A percentile compares a stretch with the other conserved stretches of the same genome.
phyloP scores from a whole-genome alignment of 345 rosid genomes.

The Microcos paniculata region DNA sequence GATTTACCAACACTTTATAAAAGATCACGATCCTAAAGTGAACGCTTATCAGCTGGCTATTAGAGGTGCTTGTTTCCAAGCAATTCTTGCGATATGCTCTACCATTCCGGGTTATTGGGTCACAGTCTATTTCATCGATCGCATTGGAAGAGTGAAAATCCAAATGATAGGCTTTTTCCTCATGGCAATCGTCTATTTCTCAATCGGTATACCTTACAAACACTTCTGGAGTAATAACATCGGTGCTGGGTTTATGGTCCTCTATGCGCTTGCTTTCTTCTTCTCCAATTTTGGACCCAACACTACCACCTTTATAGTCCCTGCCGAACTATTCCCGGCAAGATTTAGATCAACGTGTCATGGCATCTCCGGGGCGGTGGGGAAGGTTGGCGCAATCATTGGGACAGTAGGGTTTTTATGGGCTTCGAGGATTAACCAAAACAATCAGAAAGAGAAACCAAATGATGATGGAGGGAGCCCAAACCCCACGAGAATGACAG shows the following conservation, averaged over 20 bases:
- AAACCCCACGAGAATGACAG: constrained; percentile 25
- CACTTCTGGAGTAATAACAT: constrained; percentile 27
- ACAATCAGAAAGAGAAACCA: neutral
- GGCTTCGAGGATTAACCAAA: constrained; percentile 45
- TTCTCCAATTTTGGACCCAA: constrained; percentile 86
- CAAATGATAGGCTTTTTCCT: constrained; percentile 61
- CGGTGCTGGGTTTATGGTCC: constrained; percentile 37
- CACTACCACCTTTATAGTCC: constrained; percentile 74
- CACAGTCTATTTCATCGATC: constrained; percentile 62
- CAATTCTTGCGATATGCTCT: constrained; percentile 44
- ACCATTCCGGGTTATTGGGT: constrained; percentile 79
- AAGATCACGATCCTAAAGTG: neutral
- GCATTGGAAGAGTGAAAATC: constrained; percentile 57
- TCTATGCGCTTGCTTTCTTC: constrained; percentile 63
- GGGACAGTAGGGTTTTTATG: constrained; percentile 60
- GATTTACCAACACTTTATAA: constrained; percentile 30
- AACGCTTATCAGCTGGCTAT: constrained; percentile 46
- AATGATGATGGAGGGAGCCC: constrained; percentile 10
- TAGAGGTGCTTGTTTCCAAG: constrained; percentile 43
- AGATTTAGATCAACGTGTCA: constrained; percentile 84
- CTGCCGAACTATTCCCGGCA: constrained; percentile 82
- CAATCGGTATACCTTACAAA: constrained; percentile 44
- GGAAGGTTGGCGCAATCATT: constrained; percentile 71
- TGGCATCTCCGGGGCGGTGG: constrained; percentile 69
- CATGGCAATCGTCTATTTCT: constrained; percentile 60